Percentiles rank a stretch among this genome's conserved stretches.
Conservation (phyloP, 495 filamentous ascomycete species). For the Aspergillus biplanus region DNA sequence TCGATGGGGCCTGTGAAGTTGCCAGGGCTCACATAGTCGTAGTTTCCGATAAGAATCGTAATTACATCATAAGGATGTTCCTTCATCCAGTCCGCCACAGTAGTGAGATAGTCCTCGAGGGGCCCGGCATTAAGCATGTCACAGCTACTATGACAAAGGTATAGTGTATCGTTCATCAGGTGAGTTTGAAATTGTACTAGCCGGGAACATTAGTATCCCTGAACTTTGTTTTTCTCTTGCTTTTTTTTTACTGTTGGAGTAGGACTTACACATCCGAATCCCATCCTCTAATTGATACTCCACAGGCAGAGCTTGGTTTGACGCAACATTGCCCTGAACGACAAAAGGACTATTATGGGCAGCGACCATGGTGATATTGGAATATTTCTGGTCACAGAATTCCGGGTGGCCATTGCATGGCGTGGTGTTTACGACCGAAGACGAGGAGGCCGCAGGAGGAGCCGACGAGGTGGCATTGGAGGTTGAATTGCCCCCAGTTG, state of each 20-base stretch:
- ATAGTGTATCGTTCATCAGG: constrained; percentile 60
- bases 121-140: constrained; percentile 78
- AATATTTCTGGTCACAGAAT: constrained; percentile 79
- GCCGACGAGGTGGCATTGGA: constrained; percentile 43
- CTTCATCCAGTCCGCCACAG: constrained; percentile 73
- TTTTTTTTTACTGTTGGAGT: neutral
- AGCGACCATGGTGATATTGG: constrained; percentile 86
- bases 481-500: constrained; percentile 47
- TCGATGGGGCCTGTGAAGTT: constrained; percentile 65
- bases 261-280: constrained; percentile 70
- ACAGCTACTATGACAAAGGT: constrained; percentile 78
- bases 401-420: constrained; percentile 89
- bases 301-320: constrained; percentile 77
- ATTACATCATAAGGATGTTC: constrained; percentile 85
- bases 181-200: constrained; percentile 85
- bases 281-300: constrained; percentile 81
- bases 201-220: neutral
- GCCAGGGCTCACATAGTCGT: constrained; percentile 64
- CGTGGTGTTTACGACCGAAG: constrained; percentile 66
- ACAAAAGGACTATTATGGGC: constrained; percentile 90
- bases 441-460: constrained; percentile 42
- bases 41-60: constrained; percentile 88
- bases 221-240: neutral
- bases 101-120: constrained; percentile 71
- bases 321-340: constrained; percentile 64